Percentiles rank a stretch among this genome's conserved stretches.
These are phyloP conservation scores for Fusarium sp. DNA, from an alignment of 2,329 filamentous ascomycete genomes.

Conservation along the genomic window DNA sequence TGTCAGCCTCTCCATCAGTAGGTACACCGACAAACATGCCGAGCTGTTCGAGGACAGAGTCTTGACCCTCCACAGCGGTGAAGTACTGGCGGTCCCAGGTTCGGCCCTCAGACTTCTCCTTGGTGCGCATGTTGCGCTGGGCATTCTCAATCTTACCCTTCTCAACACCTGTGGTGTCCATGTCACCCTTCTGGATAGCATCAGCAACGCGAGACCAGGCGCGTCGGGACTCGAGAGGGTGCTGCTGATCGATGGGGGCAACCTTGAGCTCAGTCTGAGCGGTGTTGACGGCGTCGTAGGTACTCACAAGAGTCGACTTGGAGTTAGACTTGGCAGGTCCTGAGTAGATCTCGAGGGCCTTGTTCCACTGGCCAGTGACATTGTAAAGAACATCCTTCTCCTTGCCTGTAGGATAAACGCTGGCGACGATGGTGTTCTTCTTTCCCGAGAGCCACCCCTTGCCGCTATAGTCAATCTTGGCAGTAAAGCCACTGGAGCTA, in stretches of 20 bases:
- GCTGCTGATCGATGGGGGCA: slow-evolving; percentile 78
- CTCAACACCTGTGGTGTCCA: slow-evolving; percentile 80
- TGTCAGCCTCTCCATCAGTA: slow-evolving; percentile 64
- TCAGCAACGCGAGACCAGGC: slow-evolving; percentile 89
- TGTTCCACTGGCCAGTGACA: slow-evolving; percentile 91
- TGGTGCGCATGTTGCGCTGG: slow-evolving; percentile 77
- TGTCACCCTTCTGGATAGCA: slow-evolving; percentile 82
- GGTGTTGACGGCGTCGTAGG: slow-evolving; percentile 67
- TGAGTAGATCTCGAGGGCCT: slow-evolving; percentile 80
- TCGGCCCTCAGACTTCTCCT: slow-evolving; percentile 77
- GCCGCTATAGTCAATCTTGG: slow-evolving; percentile 91
- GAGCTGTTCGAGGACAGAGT: slow-evolving; percentile 56
- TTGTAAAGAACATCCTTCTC: slow-evolving; percentile 82
- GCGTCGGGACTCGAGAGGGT: slow-evolving; percentile 85
- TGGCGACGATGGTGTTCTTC: slow-evolving; percentile 88
- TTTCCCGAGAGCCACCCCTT: slow-evolving; percentile 96
- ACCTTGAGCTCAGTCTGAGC: slow-evolving; percentile 75
- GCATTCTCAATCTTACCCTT: slow-evolving; percentile 92
- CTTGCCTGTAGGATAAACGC: slow-evolving; percentile 73
- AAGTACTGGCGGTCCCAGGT: slow-evolving; percentile 91
- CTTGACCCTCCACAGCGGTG: slow-evolving; percentile 57
- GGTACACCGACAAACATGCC: slow-evolving; percentile 59
- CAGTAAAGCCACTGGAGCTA: slow-evolving; percentile 85
- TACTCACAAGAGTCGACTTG: slow-evolving; percentile 61
- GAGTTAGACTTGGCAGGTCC: slow-evolving; percentile 63